Evolutionary conservation across 257 asterid species (phyloP).

Genomic region (Nicotiana otophora): DNA sequence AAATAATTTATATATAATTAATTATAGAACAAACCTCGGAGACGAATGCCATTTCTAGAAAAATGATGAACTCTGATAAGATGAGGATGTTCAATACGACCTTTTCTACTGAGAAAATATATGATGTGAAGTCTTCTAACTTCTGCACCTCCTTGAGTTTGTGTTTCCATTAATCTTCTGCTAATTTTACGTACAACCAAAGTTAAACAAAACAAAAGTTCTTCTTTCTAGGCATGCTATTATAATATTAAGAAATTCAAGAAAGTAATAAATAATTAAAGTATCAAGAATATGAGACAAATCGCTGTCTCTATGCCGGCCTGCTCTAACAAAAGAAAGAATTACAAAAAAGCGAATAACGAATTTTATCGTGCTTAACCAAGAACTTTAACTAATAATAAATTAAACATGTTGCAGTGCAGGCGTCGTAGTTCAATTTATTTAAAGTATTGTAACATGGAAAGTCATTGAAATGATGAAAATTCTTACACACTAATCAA

Average conservation of each 20-base stretch:
- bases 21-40: constrained; percentile 45
- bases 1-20: background rate
- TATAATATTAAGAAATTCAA: constrained; percentile 12
- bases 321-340: constrained; percentile 25
- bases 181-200: constrained; percentile 16
- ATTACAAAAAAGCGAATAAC: background rate
- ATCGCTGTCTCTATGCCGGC: constrained; percentile 58
- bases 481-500: constrained; percentile 26
- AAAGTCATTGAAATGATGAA: constrained; percentile 22
- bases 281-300: constrained; percentile 35
- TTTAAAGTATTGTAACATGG: background rate
- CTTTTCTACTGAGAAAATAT: constrained; percentile 75
- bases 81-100: constrained; percentile 77
- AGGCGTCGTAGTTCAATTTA: constrained; percentile 32
- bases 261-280: constrained; percentile 15
- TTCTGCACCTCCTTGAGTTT: constrained; percentile 47
- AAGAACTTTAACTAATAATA: constrained; percentile 13
- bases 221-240: constrained; percentile 36
- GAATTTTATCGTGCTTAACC: constrained; percentile 27
- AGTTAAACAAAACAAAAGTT: constrained; percentile 14
- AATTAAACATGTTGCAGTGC: constrained; percentile 19
- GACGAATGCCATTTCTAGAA: constrained; percentile 65
- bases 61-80: constrained; percentile 74
- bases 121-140: constrained; percentile 72
- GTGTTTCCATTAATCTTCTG: constrained; percentile 61